These are phyloP conservation scores for Cryptosporidium viatorum DNA, from an alignment of 169 alveolate species.

Conservation along the genomic window DNA sequence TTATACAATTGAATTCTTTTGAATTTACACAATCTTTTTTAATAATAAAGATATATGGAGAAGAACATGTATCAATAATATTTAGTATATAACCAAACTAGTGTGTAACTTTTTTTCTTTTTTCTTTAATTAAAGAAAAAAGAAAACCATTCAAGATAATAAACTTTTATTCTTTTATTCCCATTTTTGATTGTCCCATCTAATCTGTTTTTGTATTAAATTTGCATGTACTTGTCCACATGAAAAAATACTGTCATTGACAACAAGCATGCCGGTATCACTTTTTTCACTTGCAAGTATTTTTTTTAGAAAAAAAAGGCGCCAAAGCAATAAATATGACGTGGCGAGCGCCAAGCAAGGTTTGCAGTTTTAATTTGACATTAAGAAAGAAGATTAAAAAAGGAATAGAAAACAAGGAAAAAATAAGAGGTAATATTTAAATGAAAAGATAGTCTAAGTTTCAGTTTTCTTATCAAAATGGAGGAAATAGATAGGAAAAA, in stretches of 20 bases:
- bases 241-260: neutral
- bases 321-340: neutral
- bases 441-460: neutral
- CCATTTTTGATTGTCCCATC: no score
- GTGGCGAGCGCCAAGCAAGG: slow-evolving; percentile 33
- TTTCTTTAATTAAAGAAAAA: neutral
- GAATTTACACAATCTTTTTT: neutral
- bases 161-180: no score
- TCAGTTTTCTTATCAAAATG: slow-evolving; percentile 19
- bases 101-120: neutral
- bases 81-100: slow-evolving; percentile 10
- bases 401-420: neutral
- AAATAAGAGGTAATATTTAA: neutral
- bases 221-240: slow-evolving; percentile 9
- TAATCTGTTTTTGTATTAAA: neutral
- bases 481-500: slow-evolving; percentile 70
- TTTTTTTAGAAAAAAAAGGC: neutral
- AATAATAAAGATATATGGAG: neutral
- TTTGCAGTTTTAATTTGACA: slow-evolving; percentile 22
- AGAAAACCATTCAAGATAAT: neutral
- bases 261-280: neutral
- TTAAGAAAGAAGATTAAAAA: neutral
- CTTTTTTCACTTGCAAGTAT: neutral
- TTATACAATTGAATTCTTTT: neutral
- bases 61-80: neutral